Conservation (phyloP, 176 grass and related monocot genomes). For the Hyparrhenia diplandra region DNA sequence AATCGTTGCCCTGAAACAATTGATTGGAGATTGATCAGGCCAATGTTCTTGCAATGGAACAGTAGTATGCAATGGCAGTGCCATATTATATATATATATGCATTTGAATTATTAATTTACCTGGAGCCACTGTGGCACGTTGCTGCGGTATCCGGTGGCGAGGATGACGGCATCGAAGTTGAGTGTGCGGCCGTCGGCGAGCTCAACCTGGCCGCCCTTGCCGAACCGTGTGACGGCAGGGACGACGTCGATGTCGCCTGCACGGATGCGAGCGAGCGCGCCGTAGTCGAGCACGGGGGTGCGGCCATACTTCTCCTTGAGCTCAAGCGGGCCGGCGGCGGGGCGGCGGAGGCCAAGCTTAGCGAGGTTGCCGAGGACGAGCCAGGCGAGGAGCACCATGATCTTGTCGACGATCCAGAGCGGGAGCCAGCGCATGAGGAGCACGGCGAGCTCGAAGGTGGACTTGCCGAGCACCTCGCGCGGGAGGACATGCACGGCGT, state of each 20-base stretch:
- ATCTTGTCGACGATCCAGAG: constrained; percentile 77
- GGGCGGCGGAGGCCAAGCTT: constrained; percentile 64
- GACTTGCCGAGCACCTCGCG: constrained; percentile 76
- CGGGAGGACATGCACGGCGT: constrained; percentile 74
- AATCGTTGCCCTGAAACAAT: constrained; percentile 47
- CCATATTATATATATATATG: too few species aligned
- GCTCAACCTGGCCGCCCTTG: constrained; percentile 29
- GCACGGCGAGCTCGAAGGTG: constrained; percentile 70
- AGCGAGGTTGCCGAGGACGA: constrained; percentile 55
- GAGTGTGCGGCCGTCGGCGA: constrained; percentile 50
- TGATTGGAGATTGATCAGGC: not conserved
- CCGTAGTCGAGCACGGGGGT: constrained; percentile 79
- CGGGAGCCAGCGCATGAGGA: constrained; percentile 74
- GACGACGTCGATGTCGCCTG: constrained; percentile 63
- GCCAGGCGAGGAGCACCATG: constrained; percentile 58
- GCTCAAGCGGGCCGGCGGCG: constrained; percentile 48
- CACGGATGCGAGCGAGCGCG: constrained; percentile 43
- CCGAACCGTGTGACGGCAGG: constrained; percentile 43
- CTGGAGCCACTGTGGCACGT: constrained; percentile 82
- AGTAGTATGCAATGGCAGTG: not conserved
- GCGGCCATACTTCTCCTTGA: constrained; percentile 63
- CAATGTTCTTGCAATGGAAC: not conserved
- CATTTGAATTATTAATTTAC: constrained; percentile 20
- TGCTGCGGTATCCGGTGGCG: constrained; percentile 82
- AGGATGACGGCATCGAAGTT: constrained; percentile 66